Percentiles rank a stretch among this genome's conserved stretches.
phyloP scores from a whole-genome alignment of 2,329 filamentous ascomycete species.

The Rhinocladiella mackenziei region DNA sequence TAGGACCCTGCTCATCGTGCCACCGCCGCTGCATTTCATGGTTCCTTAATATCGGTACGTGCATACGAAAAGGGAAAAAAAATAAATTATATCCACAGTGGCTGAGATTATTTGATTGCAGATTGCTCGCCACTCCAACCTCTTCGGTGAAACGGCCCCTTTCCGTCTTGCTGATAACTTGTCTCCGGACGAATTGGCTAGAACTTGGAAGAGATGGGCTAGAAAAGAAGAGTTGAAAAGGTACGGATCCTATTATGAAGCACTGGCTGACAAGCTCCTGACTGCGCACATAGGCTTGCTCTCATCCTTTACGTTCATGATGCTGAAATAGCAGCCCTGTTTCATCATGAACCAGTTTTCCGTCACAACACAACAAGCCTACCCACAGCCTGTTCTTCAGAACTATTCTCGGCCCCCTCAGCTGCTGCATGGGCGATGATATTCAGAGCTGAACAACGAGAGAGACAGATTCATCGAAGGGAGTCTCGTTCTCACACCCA shows the following conservation, averaged over 20 bases:
- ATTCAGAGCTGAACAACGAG: too few relatives aligned
- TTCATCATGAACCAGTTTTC: slow-evolving; percentile 20
- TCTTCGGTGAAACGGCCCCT: background rate
- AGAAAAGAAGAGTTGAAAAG: slow-evolving; percentile 15
- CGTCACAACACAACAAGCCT: slow-evolving; percentile 11
- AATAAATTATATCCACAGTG: too few relatives aligned
- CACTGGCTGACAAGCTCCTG: too few relatives aligned
- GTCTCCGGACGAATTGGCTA: slow-evolving; percentile 4
- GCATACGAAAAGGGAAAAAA: background rate
- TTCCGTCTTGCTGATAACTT: slow-evolving; percentile 8
- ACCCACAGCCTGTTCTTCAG: slow-evolving; percentile 10
- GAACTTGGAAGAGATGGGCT: slow-evolving; percentile 15
- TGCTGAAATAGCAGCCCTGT: slow-evolving; percentile 15
- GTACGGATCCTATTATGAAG: too few relatives aligned
- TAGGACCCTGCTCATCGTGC: slow-evolving; percentile 11
- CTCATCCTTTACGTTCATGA: too few relatives aligned
- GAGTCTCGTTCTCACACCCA: too few relatives aligned
- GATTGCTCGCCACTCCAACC: slow-evolving; percentile 10
- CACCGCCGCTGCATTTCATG: slow-evolving; percentile 14
- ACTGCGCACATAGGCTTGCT: too few relatives aligned
- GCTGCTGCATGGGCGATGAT: slow-evolving; percentile 12
- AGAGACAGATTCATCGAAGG: too few relatives aligned
- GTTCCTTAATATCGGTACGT: slow-evolving; percentile 13
- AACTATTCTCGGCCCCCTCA: slow-evolving; percentile 15
- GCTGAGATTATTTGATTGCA: background rate